Evolutionary conservation across 106 monocot genomes (phyloP), one percentile per base, ranked within the genome.

Genomic region (Posidonia australis): DNA sequence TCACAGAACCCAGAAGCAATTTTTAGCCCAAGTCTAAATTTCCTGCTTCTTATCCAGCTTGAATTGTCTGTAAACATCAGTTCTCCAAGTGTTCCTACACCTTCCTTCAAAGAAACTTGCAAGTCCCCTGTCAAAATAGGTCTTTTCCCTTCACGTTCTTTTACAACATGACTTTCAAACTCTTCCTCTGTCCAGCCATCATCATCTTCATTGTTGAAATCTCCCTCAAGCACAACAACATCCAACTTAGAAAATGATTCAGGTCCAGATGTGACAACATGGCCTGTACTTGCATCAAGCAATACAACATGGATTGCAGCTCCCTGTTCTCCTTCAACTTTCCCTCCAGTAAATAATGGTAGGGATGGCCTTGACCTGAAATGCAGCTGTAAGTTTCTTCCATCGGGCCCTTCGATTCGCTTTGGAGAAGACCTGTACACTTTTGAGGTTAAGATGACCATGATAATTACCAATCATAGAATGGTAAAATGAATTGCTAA

Each of bases 191-290:
- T 60, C 74, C 74, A 74, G 29, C 58, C 47, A 31, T 74, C 66
- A 48, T 74, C 74, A 74, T 66, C 74, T 60, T 74, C 74, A 32
- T 74, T 74, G 74, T 67, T 74, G 32, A 74, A 74, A 36, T 74
- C 74, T 16, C 74, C 74, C 30, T 74, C 74, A 51, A 74, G 74
- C 29, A 67, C 74, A 1, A 74, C 48, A 66, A 74, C 49, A 60
- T 74, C 74, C 36, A 74, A 42, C 49, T 60, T 74, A 31, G 74
- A 46, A 57, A 54, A 74, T 49, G 74, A 74, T 36, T 74, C 74
- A 42, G 47, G 58, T 58, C 74, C 74, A 47, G 65, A 59, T 6
- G 74, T 74, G 14, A 74, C 59, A 58, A 74, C 66, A 51, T 66
- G 74, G 5, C 66, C 66, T 23, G 66, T 59, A 42, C 26, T 67